Evolutionary conservation across 2,329 filamentous ascomycete species (phyloP).

Genomic region (Achaetomium macrosporum): DNA sequence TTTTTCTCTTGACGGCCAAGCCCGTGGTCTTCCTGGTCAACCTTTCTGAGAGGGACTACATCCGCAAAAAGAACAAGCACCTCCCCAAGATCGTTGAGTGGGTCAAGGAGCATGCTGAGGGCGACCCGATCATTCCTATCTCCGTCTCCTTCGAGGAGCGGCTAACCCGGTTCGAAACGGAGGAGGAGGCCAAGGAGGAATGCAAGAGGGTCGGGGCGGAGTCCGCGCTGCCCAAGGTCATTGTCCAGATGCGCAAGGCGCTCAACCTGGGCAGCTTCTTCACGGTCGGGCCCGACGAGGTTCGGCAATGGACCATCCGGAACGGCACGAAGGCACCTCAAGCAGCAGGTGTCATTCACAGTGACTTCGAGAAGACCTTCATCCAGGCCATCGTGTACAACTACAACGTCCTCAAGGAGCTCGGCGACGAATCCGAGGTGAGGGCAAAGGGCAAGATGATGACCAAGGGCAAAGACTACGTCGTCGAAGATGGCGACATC

Average conservation of each 20-base stretch:
- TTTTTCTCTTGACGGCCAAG: constrained; percentile 92
- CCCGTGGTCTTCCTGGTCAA: constrained; percentile 97
- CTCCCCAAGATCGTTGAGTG: constrained; percentile 88
- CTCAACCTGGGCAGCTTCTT: constrained; percentile 94
- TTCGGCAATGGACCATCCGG: constrained; percentile 96
- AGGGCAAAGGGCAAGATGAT: constrained; percentile 91
- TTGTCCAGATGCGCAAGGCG: constrained; percentile 86
- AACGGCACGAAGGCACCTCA: constrained; percentile 96
- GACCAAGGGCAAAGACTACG: constrained; percentile 98
- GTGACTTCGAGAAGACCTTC: constrained; percentile 99
- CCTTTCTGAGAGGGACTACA: constrained; percentile 92
- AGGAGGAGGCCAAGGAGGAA: constrained; percentile 70
- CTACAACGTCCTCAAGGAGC: constrained; percentile 72
- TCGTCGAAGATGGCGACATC: constrained; percentile 76
- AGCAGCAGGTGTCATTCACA: constrained; percentile 95
- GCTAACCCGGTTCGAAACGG: constrained; percentile 70
- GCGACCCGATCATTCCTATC: constrained; percentile 87
- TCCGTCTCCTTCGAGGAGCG: constrained; percentile 93
- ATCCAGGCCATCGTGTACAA: constrained; percentile 96
- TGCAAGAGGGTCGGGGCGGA: constrained; percentile 83
- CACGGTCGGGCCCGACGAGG: constrained; percentile 91
- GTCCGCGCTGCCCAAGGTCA: constrained; percentile 85
- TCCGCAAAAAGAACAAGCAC: constrained; percentile 99
- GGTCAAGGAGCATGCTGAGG: constrained; percentile 84
- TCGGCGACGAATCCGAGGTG: constrained; percentile 80